Base-by-base conservation (phyloP, 352 stramenopile species). In the Phytophthora boehmeriae region DNA sequence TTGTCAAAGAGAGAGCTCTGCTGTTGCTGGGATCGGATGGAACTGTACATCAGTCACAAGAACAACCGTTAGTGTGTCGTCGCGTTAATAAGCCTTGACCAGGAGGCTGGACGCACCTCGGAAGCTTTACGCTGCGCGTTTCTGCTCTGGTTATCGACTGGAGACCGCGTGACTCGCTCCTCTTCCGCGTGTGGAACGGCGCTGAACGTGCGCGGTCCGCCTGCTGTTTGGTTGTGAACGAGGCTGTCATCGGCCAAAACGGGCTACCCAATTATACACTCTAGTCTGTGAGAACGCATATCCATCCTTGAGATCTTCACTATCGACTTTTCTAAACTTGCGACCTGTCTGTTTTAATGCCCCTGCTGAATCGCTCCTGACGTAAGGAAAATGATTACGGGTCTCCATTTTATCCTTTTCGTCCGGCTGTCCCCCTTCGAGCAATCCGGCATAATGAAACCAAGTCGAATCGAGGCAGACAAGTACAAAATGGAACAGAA, bases 201-300 rank as follows among this genome's bases (percentile, higher is more conserved):
- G 39, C 54, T 69, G 60, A 54, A 66, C 55, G 34, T 61, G 22
- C 43, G 43, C 35, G 30, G n/a, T 45, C 45, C 19, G 56, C 45
- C 56, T 71, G 63, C 56, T 71, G 63, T 71, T 66, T 43, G 38
- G 46, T 71, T 71, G 63, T 71, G 63, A 62, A n/a, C 9, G 27
- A 22, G 28, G 17, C 16, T 27, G 9, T 36, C 14, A 23, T 8
- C n/a, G 25, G 10, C 8, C 50, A 63, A 59, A 25, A 32, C 23
- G 30, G 27, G 11, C 20, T n/a, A 32, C 49, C 49, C 51, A 56
- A 56, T 54, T 62, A 53, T 53, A 61, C 23, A 23, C 14, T 23
- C 19, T 28, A 52, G 44, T n/a, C 25, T 52, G 14, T 39, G 25
- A 30, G 6, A 30, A 30, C 25, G 6, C 3, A 30, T 30, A n/a